Evolutionary conservation across 805 yeast species (phyloP).

Genomic region (Candida corydali): DNA sequence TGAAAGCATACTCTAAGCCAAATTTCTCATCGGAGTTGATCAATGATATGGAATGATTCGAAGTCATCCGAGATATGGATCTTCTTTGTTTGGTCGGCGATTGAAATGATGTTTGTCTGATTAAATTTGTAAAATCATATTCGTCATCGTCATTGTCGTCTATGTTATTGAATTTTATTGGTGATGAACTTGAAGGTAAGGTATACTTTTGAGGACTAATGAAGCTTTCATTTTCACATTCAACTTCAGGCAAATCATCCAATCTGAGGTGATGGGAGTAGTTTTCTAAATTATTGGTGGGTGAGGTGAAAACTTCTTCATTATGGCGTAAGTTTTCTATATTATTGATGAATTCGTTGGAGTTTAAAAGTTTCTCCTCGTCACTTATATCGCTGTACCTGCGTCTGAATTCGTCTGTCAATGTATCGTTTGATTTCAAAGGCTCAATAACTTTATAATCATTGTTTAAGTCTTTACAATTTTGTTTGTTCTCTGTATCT

Average conservation of each 20-base stretch:
- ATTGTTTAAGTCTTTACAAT: too few species aligned
- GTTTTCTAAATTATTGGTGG: background rate
- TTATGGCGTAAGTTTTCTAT: constrained; percentile 27
- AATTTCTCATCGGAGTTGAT: constrained; percentile 23
- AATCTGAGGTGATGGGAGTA: background rate
- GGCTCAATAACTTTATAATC: constrained; percentile 14
- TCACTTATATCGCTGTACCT: constrained; percentile 6
- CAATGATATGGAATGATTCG: constrained; percentile 19
- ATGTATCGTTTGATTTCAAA: constrained; percentile 23
- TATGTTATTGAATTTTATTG: background rate
- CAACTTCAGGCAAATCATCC: constrained; percentile 7
- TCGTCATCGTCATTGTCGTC: constrained; percentile 2
- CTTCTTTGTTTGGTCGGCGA: constrained; percentile 14
- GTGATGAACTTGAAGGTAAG: background rate
- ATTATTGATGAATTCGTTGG: constrained; percentile 17
- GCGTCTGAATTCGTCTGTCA: constrained; percentile 9
- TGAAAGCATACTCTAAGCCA: constrained; percentile 30
- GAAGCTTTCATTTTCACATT: constrained; percentile 7
- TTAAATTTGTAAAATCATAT: constrained; percentile 6
- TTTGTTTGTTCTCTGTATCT: too few species aligned
- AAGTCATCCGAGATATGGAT: constrained; percentile 14
- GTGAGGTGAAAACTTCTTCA: constrained; percentile 12
- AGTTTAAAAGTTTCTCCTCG: constrained; percentile 3
- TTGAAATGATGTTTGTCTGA: constrained; percentile 8
- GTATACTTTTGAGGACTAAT: background rate